phyloP scores from a whole-genome alignment of 225 moss, liverwort and hornwort genomes.

The Pseudisothecium myosuroides region DNA sequence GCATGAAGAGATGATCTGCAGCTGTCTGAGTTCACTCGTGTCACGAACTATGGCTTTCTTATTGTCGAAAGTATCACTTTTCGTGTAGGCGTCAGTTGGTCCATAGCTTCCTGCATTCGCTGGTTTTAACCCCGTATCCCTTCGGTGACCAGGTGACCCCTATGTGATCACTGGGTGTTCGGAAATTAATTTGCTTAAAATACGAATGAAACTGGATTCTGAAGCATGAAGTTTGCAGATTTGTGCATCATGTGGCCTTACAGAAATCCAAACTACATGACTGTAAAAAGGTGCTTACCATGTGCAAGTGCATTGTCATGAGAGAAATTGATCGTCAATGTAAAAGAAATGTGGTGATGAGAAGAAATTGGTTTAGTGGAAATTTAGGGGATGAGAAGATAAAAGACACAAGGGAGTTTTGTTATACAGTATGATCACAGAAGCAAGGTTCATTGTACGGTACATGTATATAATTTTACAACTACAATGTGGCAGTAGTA shows the following conservation, averaged over 20 bases:
- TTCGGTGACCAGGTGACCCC: background rate
- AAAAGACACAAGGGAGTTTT: too few relatives aligned
- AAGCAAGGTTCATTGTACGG: too few relatives aligned
- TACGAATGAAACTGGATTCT: background rate
- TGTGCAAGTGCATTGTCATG: background rate
- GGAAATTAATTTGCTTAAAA: background rate
- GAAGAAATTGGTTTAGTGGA: too few relatives aligned
- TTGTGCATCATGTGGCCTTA: background rate
- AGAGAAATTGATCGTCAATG: background rate
- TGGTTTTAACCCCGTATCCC: background rate
- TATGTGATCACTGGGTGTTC: background rate
- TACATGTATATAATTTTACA: background rate
- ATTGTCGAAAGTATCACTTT: background rate
- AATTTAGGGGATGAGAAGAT: background rate
- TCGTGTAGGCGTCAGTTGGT: background rate
- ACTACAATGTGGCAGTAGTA: background rate
- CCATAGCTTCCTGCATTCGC: background rate
- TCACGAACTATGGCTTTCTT: background rate
- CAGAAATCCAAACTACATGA: background rate
- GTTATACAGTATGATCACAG: background rate
- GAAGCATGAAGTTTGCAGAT: background rate
- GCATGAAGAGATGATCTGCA: background rate
- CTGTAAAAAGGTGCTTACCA: background rate
- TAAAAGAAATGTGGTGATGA: background rate
- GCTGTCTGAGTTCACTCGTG: background rate